Evolutionary conservation across 176 grass and related monocot species (phyloP), one percentile per base, ranked within the genome.

Genomic region (Triticum urartu): DNA sequence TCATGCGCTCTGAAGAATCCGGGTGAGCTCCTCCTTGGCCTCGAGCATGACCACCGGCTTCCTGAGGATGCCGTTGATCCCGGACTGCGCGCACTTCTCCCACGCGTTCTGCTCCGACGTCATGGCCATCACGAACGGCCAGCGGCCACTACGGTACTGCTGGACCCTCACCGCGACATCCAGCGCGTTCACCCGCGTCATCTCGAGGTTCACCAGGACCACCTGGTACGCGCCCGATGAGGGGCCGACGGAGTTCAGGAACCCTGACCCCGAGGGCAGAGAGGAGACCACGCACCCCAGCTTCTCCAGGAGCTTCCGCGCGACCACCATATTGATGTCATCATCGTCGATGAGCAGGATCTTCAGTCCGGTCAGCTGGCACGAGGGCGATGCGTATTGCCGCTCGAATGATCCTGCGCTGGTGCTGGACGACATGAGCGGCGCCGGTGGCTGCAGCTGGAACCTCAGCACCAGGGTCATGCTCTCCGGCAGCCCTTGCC

Each of bases 391-490:
- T 3, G 64, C 9, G 14, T 90, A 78, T 7, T 78, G 76, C 54
- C 32, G 59, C 25, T 89, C 92, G 18, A 77, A 82, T 59, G 91
- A 82, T 48, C 77, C 78, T 60, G 78, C 84, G 2, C 67, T 45
- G 36, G 69, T 48, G 39, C 79, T 88, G 14, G 88, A 90, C 9
- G 62, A 35, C 1, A 56, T 4, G 2, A 82, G 17, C 0, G 87
- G 63, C 21, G 86, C 17, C 0, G 87, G 63, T 15, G 88, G 48
- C 74, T 93, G 94, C 54, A 91, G 88, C 79, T 88, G 94, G 87
- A 99, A 91, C 26, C 88, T 90, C 72, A 99, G 85, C 28, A 94
- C 90, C 5, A 96, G 87, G 13, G 94, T 91, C 89, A 96, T 90
- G 82, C 92, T 96, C 88, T 94, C 87, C 0, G 88, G 91, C 0